These are phyloP conservation scores for Aechmea fasciata DNA, from an alignment of 176 grass and related monocot species.

Conservation along the genomic window DNA sequence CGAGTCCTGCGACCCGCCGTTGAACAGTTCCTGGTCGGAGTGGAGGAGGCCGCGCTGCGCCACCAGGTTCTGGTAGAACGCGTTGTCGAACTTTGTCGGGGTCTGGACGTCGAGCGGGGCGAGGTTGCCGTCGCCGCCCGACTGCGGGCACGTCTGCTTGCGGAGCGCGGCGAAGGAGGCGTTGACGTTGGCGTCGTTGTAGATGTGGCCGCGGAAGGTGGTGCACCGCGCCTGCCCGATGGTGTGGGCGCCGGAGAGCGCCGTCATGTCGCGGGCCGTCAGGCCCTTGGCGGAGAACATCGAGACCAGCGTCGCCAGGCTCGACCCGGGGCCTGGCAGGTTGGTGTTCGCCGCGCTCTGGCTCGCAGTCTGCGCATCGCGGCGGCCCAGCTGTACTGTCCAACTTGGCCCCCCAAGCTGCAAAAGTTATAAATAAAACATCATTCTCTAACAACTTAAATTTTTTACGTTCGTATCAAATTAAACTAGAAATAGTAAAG, in stretches of 20 bases:
- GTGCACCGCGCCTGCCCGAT: slow-evolving; percentile 50
- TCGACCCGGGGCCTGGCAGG: slow-evolving; percentile 36
- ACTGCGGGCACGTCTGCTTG: slow-evolving; percentile 48
- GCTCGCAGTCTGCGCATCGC: slow-evolving; percentile 54
- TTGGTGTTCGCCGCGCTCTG: slow-evolving; percentile 52
- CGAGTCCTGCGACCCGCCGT: slow-evolving; percentile 61
- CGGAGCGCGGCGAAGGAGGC: slow-evolving; percentile 35
- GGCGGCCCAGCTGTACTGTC: slow-evolving; percentile 57
- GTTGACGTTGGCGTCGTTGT: slow-evolving; percentile 51
- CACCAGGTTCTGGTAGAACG: slow-evolving; percentile 62
- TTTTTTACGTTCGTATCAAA: not conserved
- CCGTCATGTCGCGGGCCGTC: slow-evolving; percentile 59
- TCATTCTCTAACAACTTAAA: not conserved
- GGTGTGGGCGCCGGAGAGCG: slow-evolving; percentile 77
- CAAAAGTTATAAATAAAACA: not conserved
- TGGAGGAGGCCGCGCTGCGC: slow-evolving; percentile 41
- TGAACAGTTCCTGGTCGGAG: slow-evolving; percentile 92
- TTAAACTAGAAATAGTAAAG: not conserved
- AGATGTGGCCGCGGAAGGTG: slow-evolving; percentile 71
- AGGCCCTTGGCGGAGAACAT: slow-evolving; percentile 48
- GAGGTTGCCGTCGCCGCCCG: slow-evolving; percentile 36
- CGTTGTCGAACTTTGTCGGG: slow-evolving; percentile 61
- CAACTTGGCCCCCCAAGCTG: slow-evolving; percentile 62
- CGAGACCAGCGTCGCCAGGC: slow-evolving; percentile 36
- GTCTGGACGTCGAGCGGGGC: slow-evolving; percentile 66